Evolutionary conservation across 768 basidiomycete species (phyloP).

Genomic region (Russula brevipes): DNA sequence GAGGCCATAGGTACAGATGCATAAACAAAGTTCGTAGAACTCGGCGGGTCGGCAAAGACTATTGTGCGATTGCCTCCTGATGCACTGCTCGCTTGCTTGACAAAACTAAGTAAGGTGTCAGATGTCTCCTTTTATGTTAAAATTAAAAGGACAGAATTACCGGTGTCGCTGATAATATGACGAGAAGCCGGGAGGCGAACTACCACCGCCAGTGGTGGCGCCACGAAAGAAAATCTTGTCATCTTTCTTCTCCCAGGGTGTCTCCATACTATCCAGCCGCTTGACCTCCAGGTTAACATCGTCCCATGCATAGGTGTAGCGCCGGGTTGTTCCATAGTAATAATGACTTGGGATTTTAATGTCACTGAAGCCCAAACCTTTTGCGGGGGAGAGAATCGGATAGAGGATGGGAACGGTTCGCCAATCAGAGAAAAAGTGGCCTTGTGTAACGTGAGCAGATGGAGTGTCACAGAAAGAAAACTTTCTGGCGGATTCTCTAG

Average conservation of each 20-base stretch:
- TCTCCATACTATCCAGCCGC: slow-evolving; percentile 80
- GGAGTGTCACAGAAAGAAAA: slow-evolving; percentile 79
- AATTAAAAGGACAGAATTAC: slow-evolving; percentile 36
- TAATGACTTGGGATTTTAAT: slow-evolving; percentile 96
- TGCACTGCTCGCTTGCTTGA: slow-evolving; percentile 68
- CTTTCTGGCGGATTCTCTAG: slow-evolving; percentile 50
- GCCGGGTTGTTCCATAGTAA: slow-evolving; percentile 76
- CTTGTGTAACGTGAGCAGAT: slow-evolving; percentile 81
- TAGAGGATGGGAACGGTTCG: slow-evolving; percentile 81
- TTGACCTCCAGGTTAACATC: slow-evolving; percentile 63
- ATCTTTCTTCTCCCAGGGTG: slow-evolving; percentile 82
- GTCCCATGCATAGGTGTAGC: slow-evolving; percentile 93
- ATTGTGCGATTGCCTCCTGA: slow-evolving; percentile 54
- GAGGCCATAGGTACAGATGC: slow-evolving; percentile 51
- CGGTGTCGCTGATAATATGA: slow-evolving; percentile 84
- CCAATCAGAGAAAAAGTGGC: slow-evolving; percentile 98
- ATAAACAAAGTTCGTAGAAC: slow-evolving; percentile 52
- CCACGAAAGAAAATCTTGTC: slow-evolving; percentile 93
- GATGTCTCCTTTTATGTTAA: slow-evolving; percentile 13
- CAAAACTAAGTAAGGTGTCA: slow-evolving; percentile 41
- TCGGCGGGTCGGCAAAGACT: slow-evolving; percentile 62
- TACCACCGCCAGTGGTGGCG: slow-evolving; percentile 92
- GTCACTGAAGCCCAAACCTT: slow-evolving; percentile 78
- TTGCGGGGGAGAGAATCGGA: slow-evolving; percentile 92
- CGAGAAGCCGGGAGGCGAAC: slow-evolving; percentile 77